Evolutionary conservation across 805 yeast species (phyloP), one percentile per base, ranked within the genome.

Genomic region (Yarrowia keelungensis): DNA sequence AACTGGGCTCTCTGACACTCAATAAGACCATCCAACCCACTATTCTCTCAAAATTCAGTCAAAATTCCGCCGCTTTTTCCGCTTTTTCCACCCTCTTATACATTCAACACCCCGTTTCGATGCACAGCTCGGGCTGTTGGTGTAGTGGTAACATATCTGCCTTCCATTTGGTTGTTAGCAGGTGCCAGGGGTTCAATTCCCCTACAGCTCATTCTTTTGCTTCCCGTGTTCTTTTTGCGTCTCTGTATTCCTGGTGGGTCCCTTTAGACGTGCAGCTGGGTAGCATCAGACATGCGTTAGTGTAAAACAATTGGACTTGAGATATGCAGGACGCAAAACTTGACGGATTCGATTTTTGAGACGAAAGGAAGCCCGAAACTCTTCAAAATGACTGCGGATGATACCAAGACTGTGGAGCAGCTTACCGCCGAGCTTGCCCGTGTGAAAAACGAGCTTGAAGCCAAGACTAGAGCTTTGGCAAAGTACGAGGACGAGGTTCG

Each of bases 161-260:
- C 62, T 56, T 56, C 62, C 62, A 56, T 39, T 26, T 5, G n/a
- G 61, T 39, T 22, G 61, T 22, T n/a, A 56, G 62, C 62, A 56
- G 62, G 62, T 56, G 62, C 62, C 62, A 56, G 62, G 62, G 62
- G 62, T 56, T 56, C 62, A 56, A 56, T 56, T 56, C 62, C 62
- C 62, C 62, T 56, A 56, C 62, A 56, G 62, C 62, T 56, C 62
- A 56, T 15, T 56, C 19, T 41, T 56, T 56, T 56, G 32, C 32
- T 26, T 26, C 32, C 7, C 32, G 7, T 26, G 32, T 16, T 45
- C 26, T 19, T 45, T 45, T 45, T 47, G 50, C 35, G 8, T 46
- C 50, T 46, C 50, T 10, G 1, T 19, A 9, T 9, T 51, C 5
- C 41, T 19, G 58, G 58, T 38, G 41, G 58, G 58, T 19, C 19